Percentiles rank a stretch among this genome's conserved stretches.
These are phyloP conservation scores for Aspergillus ostianus DNA, from an alignment of 495 filamentous ascomycete species.

Conservation along the genomic window DNA sequence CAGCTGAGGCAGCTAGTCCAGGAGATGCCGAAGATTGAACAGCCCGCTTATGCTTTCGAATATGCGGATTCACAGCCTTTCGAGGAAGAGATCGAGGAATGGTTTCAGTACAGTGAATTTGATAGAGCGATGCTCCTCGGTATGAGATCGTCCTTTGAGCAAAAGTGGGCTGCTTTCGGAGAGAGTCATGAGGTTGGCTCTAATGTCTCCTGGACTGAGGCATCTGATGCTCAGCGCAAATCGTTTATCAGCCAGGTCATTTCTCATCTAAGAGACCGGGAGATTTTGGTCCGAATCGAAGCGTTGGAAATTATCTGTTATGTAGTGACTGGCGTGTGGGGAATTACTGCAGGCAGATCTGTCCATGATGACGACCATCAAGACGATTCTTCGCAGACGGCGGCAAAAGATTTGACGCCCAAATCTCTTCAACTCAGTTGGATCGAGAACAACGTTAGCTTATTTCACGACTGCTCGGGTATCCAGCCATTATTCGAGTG, in stretches of 20 bases:
- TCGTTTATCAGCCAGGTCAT: conserved; percentile 45
- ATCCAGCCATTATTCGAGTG: conserved; percentile 59
- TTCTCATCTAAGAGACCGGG: conserved; percentile 42
- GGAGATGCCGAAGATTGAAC: conserved; percentile 74
- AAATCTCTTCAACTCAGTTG: conserved; percentile 64
- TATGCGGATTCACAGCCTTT: conserved; percentile 82
- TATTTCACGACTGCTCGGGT: conserved; percentile 60
- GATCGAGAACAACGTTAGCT: conserved; percentile 62
- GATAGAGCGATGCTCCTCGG: conserved; percentile 65
- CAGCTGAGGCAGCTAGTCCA: conserved; percentile 79
- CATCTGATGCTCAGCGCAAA: conserved; percentile 40
- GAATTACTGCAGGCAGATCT: conserved; percentile 59
- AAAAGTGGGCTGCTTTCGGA: conserved; percentile 56
- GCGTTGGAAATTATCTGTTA: conserved; percentile 77
- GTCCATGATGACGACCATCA: conserved; percentile 26
- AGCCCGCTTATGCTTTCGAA: conserved; percentile 87
- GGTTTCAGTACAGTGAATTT: conserved; percentile 87
- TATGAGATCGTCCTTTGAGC: conserved; percentile 70
- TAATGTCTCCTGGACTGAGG: conserved; percentile 51
- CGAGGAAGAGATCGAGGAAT: conserved; percentile 89
- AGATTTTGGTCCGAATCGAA: conserved; percentile 55
- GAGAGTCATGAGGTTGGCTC: conserved; percentile 26
- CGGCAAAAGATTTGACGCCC: conserved; percentile 39
- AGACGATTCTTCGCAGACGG: conserved; percentile 21
- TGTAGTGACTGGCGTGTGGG: conserved; percentile 74